Base-by-base conservation (phyloP, 768 basidiomycete species). In the Pleurotus tuoliensis region DNA sequence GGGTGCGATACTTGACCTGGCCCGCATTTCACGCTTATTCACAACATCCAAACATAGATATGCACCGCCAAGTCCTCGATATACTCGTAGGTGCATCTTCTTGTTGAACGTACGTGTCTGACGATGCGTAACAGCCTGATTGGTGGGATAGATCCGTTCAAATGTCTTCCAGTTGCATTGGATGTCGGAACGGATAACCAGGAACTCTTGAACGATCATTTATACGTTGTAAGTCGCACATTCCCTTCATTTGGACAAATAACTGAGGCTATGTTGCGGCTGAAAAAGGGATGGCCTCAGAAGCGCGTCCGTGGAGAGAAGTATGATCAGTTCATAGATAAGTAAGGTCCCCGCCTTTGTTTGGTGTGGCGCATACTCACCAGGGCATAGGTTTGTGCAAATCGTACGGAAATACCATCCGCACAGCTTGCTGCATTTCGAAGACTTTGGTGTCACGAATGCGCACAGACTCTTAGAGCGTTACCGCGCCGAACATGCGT, bases 131-230 rank as follows among this genome's bases (percentile, higher is more conserved):
- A 1, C 53, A 87, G 85, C 0, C 72, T 88, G 20, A 78, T 88
- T 9, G 88, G 79, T 16, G 86, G 87, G 0, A 76, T 90, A 38
- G 76, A 88, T 62, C 88, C 88, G 0, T 70, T 79, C 0, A 79
- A 78, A 47, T 73, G 83, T 0, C 66, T 90, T 5, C 73, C 76
- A 49, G 83, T 90, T 12, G 79, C 79, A 6, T 72, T 90, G 12
- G 91, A 93, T 61, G 88, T 92, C 15, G 90, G 91, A 0, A 93
- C 90, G 0, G 75, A 92, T 63, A 92, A 91, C 64, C 66, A 84
- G 54, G 64, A 74, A 0, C 76, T 90, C 0, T 67, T 90, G 25
- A 72, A 82, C 18, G 90, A 90, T 56, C 71, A 70, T 3, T 76
- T 89, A 24, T 88, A 90, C 57, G 82, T 88, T 8, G 87, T 86